A percentile compares a stretch with the other conserved stretches of the same genome.
Evolutionary conservation across 345 rosid genomes (phyloP).

Genomic region (Lepidium didymum): DNA sequence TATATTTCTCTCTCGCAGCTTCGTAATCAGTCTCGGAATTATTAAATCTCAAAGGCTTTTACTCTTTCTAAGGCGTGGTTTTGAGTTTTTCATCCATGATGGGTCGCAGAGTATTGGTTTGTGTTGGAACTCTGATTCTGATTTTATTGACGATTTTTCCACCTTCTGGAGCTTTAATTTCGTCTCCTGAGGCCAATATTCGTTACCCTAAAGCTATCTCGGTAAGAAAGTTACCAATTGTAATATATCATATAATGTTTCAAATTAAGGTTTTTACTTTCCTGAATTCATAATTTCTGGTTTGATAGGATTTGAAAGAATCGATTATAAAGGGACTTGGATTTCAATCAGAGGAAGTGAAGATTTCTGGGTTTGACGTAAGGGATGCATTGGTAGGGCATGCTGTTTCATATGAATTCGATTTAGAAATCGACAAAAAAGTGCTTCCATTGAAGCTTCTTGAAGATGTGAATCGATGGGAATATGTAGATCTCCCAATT

Average conservation of each 20-base stretch:
- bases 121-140: conserved; percentile 25
- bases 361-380: conserved; percentile 71
- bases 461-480: conserved; percentile 93
- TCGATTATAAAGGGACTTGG: conserved; percentile 78
- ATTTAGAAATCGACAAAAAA: conserved; percentile 58
- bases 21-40: background rate
- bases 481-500: conserved; percentile 76
- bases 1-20: background rate
- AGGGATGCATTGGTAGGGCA: conserved; percentile 82
- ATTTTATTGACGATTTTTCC: conserved; percentile 32
- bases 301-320: conserved; percentile 78
- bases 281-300: background rate
- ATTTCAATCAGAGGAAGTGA: conserved; percentile 63
- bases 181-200: conserved; percentile 36
- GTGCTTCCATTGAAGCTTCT: conserved; percentile 75
- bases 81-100: conserved; percentile 10
- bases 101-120: conserved; percentile 13
- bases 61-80: background rate
- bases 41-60: background rate
- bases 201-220: conserved; percentile 68
- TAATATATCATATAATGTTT: background rate
- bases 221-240: conserved; percentile 32
- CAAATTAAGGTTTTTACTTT: background rate
- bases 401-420: conserved; percentile 78
- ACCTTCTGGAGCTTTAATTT: conserved; percentile 31